Evolutionary conservation across 2,329 filamentous ascomycete species (phyloP).

Genomic region (Aspergillus neoniger): DNA sequence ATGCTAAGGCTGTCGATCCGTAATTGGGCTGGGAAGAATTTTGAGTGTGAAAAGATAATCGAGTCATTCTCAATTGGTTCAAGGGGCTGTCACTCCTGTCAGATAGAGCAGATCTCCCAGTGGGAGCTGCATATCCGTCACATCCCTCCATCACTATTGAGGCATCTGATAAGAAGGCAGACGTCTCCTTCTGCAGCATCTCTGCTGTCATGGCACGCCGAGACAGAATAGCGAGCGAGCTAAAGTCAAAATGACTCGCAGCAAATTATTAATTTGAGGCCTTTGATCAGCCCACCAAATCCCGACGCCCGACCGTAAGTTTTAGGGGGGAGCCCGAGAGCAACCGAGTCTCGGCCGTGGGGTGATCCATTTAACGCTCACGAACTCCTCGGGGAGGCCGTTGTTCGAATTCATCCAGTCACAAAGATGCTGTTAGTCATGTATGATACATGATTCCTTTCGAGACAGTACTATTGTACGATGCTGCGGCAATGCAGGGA

Average conservation of each 20-base stretch:
- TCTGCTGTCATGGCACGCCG: neutral
- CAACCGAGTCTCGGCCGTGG: constrained; percentile 7
- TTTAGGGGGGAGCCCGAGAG: neutral
- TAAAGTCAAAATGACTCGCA: neutral
- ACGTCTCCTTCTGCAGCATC: neutral
- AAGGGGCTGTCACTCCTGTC: neutral
- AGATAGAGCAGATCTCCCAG: neutral
- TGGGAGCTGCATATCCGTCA: neutral
- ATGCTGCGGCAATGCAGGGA: neutral
- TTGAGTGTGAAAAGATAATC: neutral
- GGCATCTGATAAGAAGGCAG: neutral
- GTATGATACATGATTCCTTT: too few relatives aligned
- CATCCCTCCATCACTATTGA: neutral
- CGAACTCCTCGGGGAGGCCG: neutral
- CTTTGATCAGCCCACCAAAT: constrained; percentile 6
- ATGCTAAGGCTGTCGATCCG: constrained; percentile 2
- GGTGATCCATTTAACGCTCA: neutral
- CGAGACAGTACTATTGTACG: neutral
- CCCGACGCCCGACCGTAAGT: neutral
- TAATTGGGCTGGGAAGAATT: neutral
- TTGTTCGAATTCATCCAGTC: neutral
- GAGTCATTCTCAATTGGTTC: neutral
- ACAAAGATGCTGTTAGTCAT: neutral
- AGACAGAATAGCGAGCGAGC: neutral
- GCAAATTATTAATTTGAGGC: neutral